Conservation (phyloP, 345 rosid genomes). For the Salix caprea region DNA sequence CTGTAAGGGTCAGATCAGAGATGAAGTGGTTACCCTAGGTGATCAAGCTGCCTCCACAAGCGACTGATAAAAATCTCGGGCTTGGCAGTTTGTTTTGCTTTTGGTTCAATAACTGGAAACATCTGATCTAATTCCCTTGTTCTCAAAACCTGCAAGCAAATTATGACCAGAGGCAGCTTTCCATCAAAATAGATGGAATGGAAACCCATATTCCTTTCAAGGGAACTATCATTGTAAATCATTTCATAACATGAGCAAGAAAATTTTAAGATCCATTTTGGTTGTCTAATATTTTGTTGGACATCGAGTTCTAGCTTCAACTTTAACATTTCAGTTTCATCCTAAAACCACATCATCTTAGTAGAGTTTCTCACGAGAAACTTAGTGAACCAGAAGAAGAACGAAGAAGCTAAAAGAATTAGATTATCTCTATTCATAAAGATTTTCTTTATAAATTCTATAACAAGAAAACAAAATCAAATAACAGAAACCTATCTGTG, state of each 20-base stretch:
- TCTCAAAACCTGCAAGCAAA: conserved; percentile 37
- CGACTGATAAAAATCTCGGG: conserved; percentile 63
- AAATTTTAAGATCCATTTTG: not conserved
- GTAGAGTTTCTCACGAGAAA: not conserved
- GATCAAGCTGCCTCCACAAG: conserved; percentile 92
- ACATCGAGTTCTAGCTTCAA: not conserved
- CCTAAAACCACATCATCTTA: not conserved
- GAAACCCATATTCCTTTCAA: not conserved
- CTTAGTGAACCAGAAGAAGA: not conserved
- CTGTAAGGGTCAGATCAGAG: not conserved
- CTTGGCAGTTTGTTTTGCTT: conserved; percentile 62
- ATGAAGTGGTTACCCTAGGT: conserved; percentile 55
- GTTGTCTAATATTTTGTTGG: not conserved
- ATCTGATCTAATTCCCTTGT: conserved; percentile 49
- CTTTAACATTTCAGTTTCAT: not conserved
- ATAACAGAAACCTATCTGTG: not conserved
- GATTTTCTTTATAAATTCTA: too few species aligned
- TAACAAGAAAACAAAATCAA: not conserved
- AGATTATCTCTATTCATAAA: not conserved
- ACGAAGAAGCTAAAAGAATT: not conserved
- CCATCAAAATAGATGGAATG: not conserved
- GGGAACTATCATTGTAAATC: not conserved
- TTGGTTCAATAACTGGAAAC: conserved; percentile 69
- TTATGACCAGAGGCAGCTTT: not conserved
- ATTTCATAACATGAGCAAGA: not conserved